Conservation (phyloP, 352 stramenopile species). For the Phytophthora multivora region DNA sequence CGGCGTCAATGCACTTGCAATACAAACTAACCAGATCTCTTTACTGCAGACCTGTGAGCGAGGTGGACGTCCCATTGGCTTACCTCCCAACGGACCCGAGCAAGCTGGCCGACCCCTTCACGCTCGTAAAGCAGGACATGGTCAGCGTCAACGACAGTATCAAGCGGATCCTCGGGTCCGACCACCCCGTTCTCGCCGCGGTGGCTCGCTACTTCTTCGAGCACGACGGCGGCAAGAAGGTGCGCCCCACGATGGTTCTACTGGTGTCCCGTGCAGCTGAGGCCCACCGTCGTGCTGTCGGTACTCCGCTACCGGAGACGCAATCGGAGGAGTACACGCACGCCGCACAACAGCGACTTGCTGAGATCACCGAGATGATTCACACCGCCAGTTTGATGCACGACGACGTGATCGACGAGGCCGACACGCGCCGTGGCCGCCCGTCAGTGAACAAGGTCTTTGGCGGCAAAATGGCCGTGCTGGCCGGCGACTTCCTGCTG, state of each 20-base stretch:
- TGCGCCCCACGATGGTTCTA: slow-evolving; percentile 97
- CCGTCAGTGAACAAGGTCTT: slow-evolving; percentile 97
- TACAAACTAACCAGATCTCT: slow-evolving; percentile 7
- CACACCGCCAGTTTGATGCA: slow-evolving; percentile 98
- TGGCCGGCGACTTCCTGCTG: slow-evolving; percentile 97
- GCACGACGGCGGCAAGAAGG: slow-evolving; percentile 97
- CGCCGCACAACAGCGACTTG: slow-evolving; percentile 76
- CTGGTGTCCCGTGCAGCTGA: slow-evolving; percentile 93
- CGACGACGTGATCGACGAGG: slow-evolving; percentile 99
- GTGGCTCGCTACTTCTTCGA: slow-evolving; percentile 97
- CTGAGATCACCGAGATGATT: slow-evolving; percentile 97
- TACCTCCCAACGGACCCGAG: slow-evolving; percentile 61
- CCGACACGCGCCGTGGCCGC: slow-evolving; percentile 94
- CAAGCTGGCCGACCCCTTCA: slow-evolving; percentile 91
- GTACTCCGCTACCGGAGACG: slow-evolving; percentile 41
- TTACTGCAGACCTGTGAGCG: slow-evolving; percentile 24
- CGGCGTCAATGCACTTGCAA: not conserved
- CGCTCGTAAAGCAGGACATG: slow-evolving; percentile 92
- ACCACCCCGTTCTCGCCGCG: slow-evolving; percentile 97
- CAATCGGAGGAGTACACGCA: slow-evolving; percentile 81
- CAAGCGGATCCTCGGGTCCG: slow-evolving; percentile 95
- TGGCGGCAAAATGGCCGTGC: slow-evolving; percentile 98
- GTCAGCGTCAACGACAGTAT: slow-evolving; percentile 93
- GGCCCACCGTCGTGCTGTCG: slow-evolving; percentile 61
- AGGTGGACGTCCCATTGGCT: slow-evolving; percentile 38